Conservation (phyloP, 352 stramenopile species). For the Phytophthora cryptogea region DNA sequence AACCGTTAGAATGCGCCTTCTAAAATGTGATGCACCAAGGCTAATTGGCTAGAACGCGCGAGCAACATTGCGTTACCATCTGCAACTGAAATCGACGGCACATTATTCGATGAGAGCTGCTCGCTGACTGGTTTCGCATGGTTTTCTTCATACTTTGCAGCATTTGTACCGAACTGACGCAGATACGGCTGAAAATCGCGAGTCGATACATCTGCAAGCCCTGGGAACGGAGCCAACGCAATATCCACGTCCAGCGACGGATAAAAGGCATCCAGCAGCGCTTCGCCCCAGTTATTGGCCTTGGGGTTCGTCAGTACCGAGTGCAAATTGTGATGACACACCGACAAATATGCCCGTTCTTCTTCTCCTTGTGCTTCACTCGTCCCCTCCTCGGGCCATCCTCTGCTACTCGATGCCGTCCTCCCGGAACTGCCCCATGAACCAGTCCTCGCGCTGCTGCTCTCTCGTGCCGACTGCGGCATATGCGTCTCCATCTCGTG, state of each 20-base stretch:
- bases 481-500: conserved; percentile 21
- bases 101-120: conserved; percentile 84
- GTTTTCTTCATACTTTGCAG: conserved; percentile 75
- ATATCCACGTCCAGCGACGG: conserved; percentile 73
- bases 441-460: conserved; percentile 34
- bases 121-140: conserved; percentile 77
- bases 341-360: conserved; percentile 63
- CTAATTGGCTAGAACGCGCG: neutral
- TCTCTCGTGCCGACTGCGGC: conserved; percentile 42
- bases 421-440: conserved; percentile 40
- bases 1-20: neutral
- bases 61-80: conserved; percentile 48
- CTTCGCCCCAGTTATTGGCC: conserved; percentile 66
- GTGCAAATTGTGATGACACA: conserved; percentile 85
- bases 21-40: neutral
- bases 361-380: conserved; percentile 56
- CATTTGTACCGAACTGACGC: conserved; percentile 66
- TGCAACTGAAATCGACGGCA: conserved; percentile 78
- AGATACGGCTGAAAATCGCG: conserved; percentile 84
- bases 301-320: conserved; percentile 86
- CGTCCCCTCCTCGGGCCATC: conserved; percentile 15
- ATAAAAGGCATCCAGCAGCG: conserved; percentile 77
- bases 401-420: conserved; percentile 21
- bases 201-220: conserved; percentile 57
- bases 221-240: conserved; percentile 65